Evolutionary conservation across 306 rosid species (phyloP), one percentile per base, ranked within the genome.

Genomic region (Ormosia semicastrata): DNA sequence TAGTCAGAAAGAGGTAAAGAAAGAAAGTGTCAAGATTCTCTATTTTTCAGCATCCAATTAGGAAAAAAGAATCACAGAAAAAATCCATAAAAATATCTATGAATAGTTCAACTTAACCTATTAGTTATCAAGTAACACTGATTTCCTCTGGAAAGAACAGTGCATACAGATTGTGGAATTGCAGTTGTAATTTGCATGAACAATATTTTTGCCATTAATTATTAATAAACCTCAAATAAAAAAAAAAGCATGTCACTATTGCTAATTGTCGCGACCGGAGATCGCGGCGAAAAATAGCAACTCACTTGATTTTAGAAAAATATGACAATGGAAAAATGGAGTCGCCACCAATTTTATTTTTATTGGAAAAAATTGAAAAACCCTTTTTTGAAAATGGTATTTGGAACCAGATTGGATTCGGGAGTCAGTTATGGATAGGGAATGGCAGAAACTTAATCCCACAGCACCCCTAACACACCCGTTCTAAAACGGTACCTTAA

Each of bases 21-120:
- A 34, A 82, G 79, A 41, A 24, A 72, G 72, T 64, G 87, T 84
- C 60, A 79, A 75, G 32, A 76, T n/a, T 49, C 41, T 67, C 41
- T 6, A 41, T 32, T 69, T 34, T 62, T 66, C 10, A 80, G 63
- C 66, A 66, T 40, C 46, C 40, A 43, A 69, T 56, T 34, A 58
- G 56, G 73, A 74, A n/a, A 73, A 37, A 80, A 71, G 56, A 75
- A 65, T 40, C 73, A 52, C 10, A 33, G 17, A 39, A 82, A 56
- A 46, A 14, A 66, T 47, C 47, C 34, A 65, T 41, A 72, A 7
- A 46, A 73, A 79, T 5, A 52, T 66, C 24, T 49, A 32, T 52
- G 36, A 77, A 18, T 14, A 46, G 39, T 54, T 72, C 34, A 71
- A 93, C 94, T 89, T 95, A 82, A 95, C 99, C 97, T 95, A 75